These are phyloP conservation scores for Pueraria montana DNA, from an alignment of 306 rosid genomes.

Conservation along the genomic window DNA sequence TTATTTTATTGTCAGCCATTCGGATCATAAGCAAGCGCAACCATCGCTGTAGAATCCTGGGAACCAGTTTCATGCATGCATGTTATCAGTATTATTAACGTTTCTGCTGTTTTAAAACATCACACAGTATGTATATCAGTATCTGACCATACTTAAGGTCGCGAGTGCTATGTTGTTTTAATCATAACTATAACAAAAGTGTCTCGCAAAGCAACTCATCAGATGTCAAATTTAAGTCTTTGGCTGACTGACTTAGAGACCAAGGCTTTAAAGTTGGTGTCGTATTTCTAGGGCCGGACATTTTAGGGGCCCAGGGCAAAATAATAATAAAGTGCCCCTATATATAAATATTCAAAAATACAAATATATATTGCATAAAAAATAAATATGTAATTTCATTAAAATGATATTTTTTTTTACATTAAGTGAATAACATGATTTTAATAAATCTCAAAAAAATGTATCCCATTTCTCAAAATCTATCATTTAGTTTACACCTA, in stretches of 20 bases:
- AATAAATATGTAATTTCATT: too few species aligned
- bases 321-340: too few species aligned
- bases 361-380: too few species aligned
- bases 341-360: too few species aligned
- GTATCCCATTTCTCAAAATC: too few species aligned
- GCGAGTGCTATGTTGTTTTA: constrained; percentile 32
- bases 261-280: constrained; percentile 21
- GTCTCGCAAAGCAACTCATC: constrained; percentile 40
- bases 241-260: constrained; percentile 26
- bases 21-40: constrained; percentile 54
- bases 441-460: too few species aligned
- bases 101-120: constrained; percentile 44
- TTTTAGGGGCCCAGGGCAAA: too few species aligned
- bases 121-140: constrained; percentile 44
- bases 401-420: too few species aligned
- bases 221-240: constrained; percentile 32
- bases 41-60: constrained; percentile 47
- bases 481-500: too few species aligned
- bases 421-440: too few species aligned
- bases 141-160: constrained; percentile 45
- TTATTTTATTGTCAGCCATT: constrained; percentile 64
- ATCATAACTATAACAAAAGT: constrained; percentile 15
- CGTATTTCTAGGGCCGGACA: background rate
- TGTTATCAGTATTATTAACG: constrained; percentile 29
- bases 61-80: constrained; percentile 42